Evolutionary conservation across 208 protist genomes (phyloP), one percentile per base, ranked within the genome.

Genomic region (Crithidia thermophila): DNA sequence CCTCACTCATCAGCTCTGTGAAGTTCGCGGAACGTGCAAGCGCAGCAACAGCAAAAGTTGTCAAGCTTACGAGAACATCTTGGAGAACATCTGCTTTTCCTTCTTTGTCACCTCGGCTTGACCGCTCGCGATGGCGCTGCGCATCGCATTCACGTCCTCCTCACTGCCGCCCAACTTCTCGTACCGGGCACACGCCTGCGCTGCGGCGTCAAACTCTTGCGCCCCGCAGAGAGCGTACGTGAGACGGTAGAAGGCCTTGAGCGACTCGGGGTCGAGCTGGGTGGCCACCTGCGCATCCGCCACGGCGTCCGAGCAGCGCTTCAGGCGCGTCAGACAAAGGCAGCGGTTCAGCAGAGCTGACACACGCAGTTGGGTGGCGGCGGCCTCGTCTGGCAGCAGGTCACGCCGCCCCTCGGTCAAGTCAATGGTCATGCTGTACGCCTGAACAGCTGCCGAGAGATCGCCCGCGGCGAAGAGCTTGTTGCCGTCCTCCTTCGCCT

Each of bases 201-300:
- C 42, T 0, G 89, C 89, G 20, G 49, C 76, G 2, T 79, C 69
- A 57, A 79, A 91, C 49, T 94, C 89, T 18, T 76, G 68, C 21
- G 49, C 52, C 4, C 75, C 73, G 25, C 85, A 82, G 14, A 84
- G 70, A 1, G 89, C 85, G 28, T 82, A 72, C 0, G 82, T 69
- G 37, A 90, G 75, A 16, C 85, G 83, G 62, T 92, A 86, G 52
- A 89, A 61, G n/a, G 77, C 84, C 63, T 94, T 94, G 18, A 65
- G 46, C 18, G 56, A 85, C 21, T 60, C 52, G 2, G 47, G 34
- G 31, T 90, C 81, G 13, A 94, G 37, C 2, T 71, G 49, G 16
- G 84, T 36, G 13, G 72, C 89, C 9, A 39, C 52, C 18, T 50
- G 60, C 4, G 85, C 89, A 36, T 88, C 84, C 14, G 46, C 50